Evolutionary conservation across 305 asterid species (phyloP).

Genomic region (Plantago coronopus): DNA sequence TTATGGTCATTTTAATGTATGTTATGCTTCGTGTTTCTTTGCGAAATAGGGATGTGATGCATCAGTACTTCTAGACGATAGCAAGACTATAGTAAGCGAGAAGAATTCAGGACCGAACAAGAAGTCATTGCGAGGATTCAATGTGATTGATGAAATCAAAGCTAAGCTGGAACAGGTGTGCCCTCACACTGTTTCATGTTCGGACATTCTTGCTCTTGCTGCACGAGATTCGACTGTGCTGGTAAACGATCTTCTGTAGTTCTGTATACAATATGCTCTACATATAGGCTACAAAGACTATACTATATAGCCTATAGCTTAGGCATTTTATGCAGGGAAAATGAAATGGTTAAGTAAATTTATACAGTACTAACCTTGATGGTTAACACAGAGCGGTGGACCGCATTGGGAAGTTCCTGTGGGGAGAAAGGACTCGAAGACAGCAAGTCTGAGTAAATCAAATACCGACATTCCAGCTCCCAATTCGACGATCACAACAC

Average conservation of each 20-base stretch:
- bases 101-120: slow-evolving; percentile 72
- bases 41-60: slow-evolving; percentile 72
- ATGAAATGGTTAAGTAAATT: not conserved
- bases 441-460: slow-evolving; percentile 52
- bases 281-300: no score
- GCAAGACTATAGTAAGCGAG: slow-evolving; percentile 47
- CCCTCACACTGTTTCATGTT: slow-evolving; percentile 82
- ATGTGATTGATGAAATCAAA: slow-evolving; percentile 79
- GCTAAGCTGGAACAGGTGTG: slow-evolving; percentile 62
- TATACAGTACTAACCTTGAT: not conserved
- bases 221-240: slow-evolving; percentile 69
- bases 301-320: no score
- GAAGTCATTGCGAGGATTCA: slow-evolving; percentile 64
- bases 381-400: slow-evolving; percentile 63
- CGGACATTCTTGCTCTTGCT: slow-evolving; percentile 76
- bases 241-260: slow-evolving; percentile 33
- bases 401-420: slow-evolving; percentile 84
- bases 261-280: no score
- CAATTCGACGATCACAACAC: slow-evolving; percentile 66
- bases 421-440: slow-evolving; percentile 77
- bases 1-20: not conserved
- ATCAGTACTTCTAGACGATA: slow-evolving; percentile 58
- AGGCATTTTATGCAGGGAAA: no score
- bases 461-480: slow-evolving; percentile 71
- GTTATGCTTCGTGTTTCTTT: not conserved